phyloP scores from a whole-genome alignment of 2,329 filamentous ascomycete species.

The Orbilia javanica region DNA sequence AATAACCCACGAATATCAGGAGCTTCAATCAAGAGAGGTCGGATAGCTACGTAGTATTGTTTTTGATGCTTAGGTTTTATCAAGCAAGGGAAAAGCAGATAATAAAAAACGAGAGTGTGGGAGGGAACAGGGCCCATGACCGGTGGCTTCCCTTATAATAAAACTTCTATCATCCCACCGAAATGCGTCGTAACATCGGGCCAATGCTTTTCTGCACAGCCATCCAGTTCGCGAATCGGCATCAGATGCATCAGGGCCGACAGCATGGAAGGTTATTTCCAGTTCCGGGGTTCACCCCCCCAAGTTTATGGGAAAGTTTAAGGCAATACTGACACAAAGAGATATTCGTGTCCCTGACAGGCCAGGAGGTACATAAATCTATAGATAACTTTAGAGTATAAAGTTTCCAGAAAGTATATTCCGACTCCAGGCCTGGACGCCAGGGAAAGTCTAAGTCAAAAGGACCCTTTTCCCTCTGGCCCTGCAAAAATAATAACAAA shows the following conservation, averaged over 20 bases:
- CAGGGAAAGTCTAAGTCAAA: neutral
- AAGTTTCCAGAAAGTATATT: conserved; percentile 11
- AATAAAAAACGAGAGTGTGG: too few relatives aligned
- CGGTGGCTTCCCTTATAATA: conserved; percentile 10
- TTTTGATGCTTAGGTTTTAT: neutral
- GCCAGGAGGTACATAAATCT: neutral
- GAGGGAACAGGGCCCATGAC: neutral
- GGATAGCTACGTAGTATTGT: neutral
- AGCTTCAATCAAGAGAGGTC: neutral
- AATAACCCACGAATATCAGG: neutral
- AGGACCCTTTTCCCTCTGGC: neutral
- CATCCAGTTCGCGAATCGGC: conserved; percentile 32
- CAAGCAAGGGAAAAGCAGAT: neutral
- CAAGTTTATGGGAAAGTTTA: conserved; percentile 12
- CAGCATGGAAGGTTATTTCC: neutral
- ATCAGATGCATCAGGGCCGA: conserved; percentile 6
- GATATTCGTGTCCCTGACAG: neutral
- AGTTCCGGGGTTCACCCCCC: conserved; percentile 13
- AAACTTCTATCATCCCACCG: neutral
- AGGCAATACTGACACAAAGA: neutral
- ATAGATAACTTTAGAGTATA: neutral
- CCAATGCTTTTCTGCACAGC: conserved; percentile 16
- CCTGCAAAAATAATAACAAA: neutral
- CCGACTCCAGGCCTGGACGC: neutral
- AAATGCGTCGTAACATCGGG: neutral